Conservation (phyloP, 495 filamentous ascomycete species). For the Annulohypoxylon maeteangense region DNA sequence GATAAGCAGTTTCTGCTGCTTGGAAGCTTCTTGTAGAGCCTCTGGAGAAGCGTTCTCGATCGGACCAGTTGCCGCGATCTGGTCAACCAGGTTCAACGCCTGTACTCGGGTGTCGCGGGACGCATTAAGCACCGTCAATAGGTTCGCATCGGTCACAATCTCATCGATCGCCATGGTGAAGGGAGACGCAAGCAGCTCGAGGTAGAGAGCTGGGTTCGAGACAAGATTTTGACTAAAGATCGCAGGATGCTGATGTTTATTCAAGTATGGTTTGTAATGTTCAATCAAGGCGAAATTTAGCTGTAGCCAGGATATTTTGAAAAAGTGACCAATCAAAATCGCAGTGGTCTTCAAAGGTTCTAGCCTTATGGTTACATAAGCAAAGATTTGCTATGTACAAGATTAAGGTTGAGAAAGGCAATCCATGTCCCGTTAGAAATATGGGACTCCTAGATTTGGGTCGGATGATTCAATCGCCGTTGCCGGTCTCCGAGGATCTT, state of each 20-base stretch:
- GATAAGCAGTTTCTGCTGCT: constrained; percentile 81
- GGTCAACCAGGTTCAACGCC: constrained; percentile 76
- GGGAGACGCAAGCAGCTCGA: neutral
- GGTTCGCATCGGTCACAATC: constrained; percentile 75
- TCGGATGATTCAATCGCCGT: constrained; percentile 30
- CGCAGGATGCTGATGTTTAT: neutral
- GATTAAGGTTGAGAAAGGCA: neutral
- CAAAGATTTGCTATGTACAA: neutral
- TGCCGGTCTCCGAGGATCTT: neutral
- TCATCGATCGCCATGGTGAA: constrained; percentile 60
- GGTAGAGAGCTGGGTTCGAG: neutral
- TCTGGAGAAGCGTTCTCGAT: constrained; percentile 57
- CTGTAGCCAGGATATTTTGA: neutral
- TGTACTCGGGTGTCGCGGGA: constrained; percentile 76
- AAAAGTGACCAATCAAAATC: constrained; percentile 18
- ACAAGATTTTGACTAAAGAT: neutral
- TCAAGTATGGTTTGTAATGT: neutral
- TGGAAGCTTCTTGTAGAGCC: constrained; percentile 70
- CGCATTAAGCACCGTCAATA: constrained; percentile 75
- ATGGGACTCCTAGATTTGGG: neutral
- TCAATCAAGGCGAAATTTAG: neutral
- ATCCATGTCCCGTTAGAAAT: neutral
- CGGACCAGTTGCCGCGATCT: constrained; percentile 49
- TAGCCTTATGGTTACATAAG: neutral
- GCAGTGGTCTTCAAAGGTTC: neutral